Base-by-base conservation (phyloP, 805 yeast genomes). In the Soucietia sequanensis region DNA sequence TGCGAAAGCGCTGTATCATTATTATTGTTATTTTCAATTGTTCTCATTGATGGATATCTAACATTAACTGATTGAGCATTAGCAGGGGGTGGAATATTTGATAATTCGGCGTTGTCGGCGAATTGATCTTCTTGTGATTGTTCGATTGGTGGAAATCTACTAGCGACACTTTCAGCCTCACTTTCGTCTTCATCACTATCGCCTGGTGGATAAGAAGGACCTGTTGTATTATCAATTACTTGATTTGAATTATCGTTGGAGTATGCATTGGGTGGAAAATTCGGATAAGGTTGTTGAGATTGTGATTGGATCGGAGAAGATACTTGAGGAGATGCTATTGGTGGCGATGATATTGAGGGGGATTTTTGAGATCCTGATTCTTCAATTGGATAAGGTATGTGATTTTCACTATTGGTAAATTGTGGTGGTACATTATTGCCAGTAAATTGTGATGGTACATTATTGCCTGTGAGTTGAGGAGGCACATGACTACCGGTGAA, bases 1-100 rank as follows among this genome's bases (percentile, higher is more conserved):
- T 19, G 12, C 11, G 29, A 27, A 9, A 19, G 19, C 10, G 27
- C 27, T 8, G 27, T 8, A 19, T 19, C 9, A 12, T 16, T 24
- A 19, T 5, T 18, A 21, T 23, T 35, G 4, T 27, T 21, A 1
- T 30, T 3, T n/a, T 41, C 37, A 5, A 44, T 34, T 18, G 37
- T 31, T 16, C 39, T 46, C 21, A 44, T 37, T 12, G 50, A 43
- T 11, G 50, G 50, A 27, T 39, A 44, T 10, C 31, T 29, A 6
- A 23, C 13, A 11, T 25, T 18, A 14, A 15, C 35, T 1, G 35
- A 25, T 10, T 24, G 23, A 12, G 12, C 35, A 12, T 14, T 11
- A 6, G 17, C 26, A 13, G 33, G 10, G 14, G 28, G 24, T 3
- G 33, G 27, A 23, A 22, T 13, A 5, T 21, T 11, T 6, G 33